Conservation (phyloP, 176 grass and related monocot species). For the Avena insularis region DNA sequence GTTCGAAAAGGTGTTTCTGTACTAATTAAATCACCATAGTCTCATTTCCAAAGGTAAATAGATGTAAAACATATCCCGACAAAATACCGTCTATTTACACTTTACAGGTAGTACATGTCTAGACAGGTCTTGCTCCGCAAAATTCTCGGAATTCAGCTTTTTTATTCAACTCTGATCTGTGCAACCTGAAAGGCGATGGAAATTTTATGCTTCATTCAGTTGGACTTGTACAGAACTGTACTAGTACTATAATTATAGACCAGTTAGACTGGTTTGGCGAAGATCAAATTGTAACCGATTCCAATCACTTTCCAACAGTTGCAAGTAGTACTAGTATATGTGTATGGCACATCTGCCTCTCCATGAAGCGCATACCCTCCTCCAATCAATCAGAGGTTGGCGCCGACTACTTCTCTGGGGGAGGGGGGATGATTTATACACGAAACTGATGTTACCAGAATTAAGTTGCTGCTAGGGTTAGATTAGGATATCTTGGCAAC, state of each 20-base stretch:
- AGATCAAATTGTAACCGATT: neutral
- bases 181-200: neutral
- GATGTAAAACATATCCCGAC: neutral
- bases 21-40: neutral
- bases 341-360: conserved; percentile 1
- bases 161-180: neutral
- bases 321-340: neutral
- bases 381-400: conserved; percentile 26
- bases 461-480: conserved; percentile 5
- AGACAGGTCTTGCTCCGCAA: neutral
- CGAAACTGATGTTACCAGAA: conserved; percentile 27
- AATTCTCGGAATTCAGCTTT: neutral
- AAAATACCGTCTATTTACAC: neutral
- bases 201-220: neutral
- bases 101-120: neutral
- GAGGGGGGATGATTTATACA: neutral
- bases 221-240: neutral
- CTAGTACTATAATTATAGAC: neutral
- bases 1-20: neutral
- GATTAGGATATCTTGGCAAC: conserved; percentile 42
- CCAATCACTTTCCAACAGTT: neutral
- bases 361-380: conserved; percentile 1
- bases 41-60: neutral
- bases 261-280: neutral
- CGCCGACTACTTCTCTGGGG: conserved; percentile 13